Evolutionary conservation across 306 rosid species (phyloP).

Genomic region (Cicer yamashitae): DNA sequence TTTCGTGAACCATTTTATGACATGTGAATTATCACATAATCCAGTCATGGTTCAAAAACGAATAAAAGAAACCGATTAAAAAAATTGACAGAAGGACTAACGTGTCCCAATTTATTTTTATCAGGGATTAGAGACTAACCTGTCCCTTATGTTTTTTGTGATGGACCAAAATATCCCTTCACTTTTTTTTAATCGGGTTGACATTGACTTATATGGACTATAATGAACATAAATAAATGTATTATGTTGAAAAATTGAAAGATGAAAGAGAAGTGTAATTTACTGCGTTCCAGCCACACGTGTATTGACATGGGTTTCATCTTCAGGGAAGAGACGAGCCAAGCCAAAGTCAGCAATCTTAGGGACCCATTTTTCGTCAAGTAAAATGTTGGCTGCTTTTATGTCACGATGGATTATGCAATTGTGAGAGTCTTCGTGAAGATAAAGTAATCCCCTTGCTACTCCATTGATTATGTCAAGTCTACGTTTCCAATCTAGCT

Average conservation of each 20-base stretch:
- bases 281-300: conserved; percentile 51
- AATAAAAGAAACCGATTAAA: too few relatives aligned
- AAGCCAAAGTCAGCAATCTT: conserved; percentile 50
- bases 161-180: too few relatives aligned
- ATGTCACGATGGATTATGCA: conserved; percentile 49
- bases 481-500: conserved; percentile 43
- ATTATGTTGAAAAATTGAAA: not conserved
- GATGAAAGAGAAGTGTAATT: not conserved
- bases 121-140: too few relatives aligned
- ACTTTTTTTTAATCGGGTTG: not conserved
- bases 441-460: conserved; percentile 47
- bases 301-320: conserved; percentile 45
- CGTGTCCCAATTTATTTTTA: too few relatives aligned
- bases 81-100: too few relatives aligned
- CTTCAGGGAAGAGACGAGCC: conserved; percentile 46
- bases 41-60: too few relatives aligned
- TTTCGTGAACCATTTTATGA: too few relatives aligned
- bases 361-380: conserved; percentile 44
- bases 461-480: conserved; percentile 46
- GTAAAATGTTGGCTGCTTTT: conserved; percentile 44
- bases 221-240: not conserved
- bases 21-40: too few relatives aligned
- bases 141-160: too few relatives aligned
- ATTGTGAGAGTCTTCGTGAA: conserved; percentile 42
- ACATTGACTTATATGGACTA: not conserved